Evolutionary conservation across 1,284 basidiomycete genomes (phyloP), one percentile per base, ranked within the genome.

Genomic region (Ceratobasidium sp.): DNA sequence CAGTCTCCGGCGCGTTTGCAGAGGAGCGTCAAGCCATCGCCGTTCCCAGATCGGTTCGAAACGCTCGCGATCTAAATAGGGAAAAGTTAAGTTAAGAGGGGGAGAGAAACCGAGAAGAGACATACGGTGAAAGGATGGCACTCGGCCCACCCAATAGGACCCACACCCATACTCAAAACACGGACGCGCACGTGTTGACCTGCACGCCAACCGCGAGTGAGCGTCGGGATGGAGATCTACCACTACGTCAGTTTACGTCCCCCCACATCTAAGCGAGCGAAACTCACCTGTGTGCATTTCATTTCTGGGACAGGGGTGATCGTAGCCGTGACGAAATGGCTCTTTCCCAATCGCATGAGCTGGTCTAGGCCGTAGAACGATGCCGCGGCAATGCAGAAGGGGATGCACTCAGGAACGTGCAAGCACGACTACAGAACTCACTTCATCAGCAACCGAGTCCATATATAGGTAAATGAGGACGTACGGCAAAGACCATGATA

Each of bases 361-460:
- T 77, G 76, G 65, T 78, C 77, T n/a, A 78, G 69, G 14, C 71
- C 74, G 50, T 78, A 71, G 50, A 78, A 71, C 27, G 73, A 62
- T 14, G 48, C 62, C 2, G 75, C 56, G 0, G 74, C 77, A 45
- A 76, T 56, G 22, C 57, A 53, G 59, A 69, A 78, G 22, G 67
- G 76, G 8, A 76, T 72, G 19, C 76, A 71, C 31, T 65, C 69
- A 22, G 73, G 73, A 41, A 78, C 77, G 53, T 78, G 77, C 56
- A 73, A 54, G 48, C 67, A 75, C 11, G 66, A 50, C 76, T 78
- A 50, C 31, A 27, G 17, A 11, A 14, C 31, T 17, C 45, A n/a
- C 14, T 19, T n/a, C 29, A 44, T 75, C 33, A 66, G 63, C 33
- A 8, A 41, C 36, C 11, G 5, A 8, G 47, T 22, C 22, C 60